Base-by-base conservation (phyloP, 2,329 filamentous ascomycete genomes). In the Pseudocercospora eumusae region DNA sequence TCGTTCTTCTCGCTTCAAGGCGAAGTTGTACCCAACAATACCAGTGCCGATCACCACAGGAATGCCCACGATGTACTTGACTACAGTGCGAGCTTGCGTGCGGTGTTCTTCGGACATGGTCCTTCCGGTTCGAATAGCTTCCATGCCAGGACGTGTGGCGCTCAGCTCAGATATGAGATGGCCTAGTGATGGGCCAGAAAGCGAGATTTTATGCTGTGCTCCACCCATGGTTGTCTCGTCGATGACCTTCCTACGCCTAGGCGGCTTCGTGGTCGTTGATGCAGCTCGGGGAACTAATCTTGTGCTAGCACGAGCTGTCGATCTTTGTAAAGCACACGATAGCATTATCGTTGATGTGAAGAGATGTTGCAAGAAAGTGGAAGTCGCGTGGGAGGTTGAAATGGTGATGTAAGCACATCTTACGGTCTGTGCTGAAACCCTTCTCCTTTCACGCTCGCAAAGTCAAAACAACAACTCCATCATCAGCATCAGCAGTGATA, bases 121-220 rank as follows among this genome's bases (percentile, higher is more conserved):
- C 31, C 67, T 62, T 7, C 68, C 70, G 27, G 64, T 49, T 20
- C 70, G 63, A 8, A 68, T 42, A n/a, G 59, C 44, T 60, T 70
- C 70, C 70, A 71, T 73, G 3, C 69, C 70, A 23, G 69, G 66
- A 50, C 66, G 64, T n/a, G 70, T 71, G 13, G 69, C 67, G 40
- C 68, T 70, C 53, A 73, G 64, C 31, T 73, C 70, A 5, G 70
- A 69, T 33, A 73, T 62, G 6, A 73, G 50, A 52, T 72, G 70
- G 7, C 69, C 71, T 5, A 73, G 61, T 9, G 71, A 73, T 1
- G 70, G 63, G 31, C 69, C 68, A 20, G 67, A 69, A 11, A 72
- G 56, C 1, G 70, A 73, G 5, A 71, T 69, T 53, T 69, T 69
- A 62, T 73, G 71, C 36, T 70, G 63, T 27, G 67, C 66, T n/a